Evolutionary conservation across 78 protist genomes (phyloP), one percentile per base, ranked within the genome.

Genomic region (Neovahlkampfia damariscottae): DNA sequence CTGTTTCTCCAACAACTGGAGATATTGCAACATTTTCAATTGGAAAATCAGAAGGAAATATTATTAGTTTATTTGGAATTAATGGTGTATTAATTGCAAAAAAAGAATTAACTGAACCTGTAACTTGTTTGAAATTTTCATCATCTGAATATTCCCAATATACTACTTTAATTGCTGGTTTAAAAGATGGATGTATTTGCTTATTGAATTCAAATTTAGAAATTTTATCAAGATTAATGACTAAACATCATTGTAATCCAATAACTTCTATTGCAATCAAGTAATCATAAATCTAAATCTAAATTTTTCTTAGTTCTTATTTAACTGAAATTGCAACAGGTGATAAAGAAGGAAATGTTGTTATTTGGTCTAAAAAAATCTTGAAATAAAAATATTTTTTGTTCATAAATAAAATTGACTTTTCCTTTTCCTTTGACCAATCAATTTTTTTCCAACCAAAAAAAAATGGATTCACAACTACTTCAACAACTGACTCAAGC

Each of bases 41-140:
- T n/a, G 62, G 62, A 50, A 50, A 50, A 19, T n/a, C n/a, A n/a
- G n/a, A n/a, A n/a, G n/a, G n/a, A n/a, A 19, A 50, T 19, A 50
- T 50, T 19, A 50, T 50, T 19, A n/a, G 19, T 19, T 50, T 50
- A 19, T 50, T 19, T 19, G 19, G 34, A 19, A 50, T 50, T 19
- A 50, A 50, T 50, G 62, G 62, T n/a, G 62, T n/a, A n/a, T 50
- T 50, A 19, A 50, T 50, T 50, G 62, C 62, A 50, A 50, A 50
- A 19, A 19, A 50, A 19, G 62, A 50, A 19, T 19, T n/a, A 19
- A 50, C 19, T 19, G 34, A 50, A n/a, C 34, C 19, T 19, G 19
- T 50, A 19, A 50, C 62, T 50, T 50, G 62, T 50, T n/a, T 50
- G 62, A 50, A 19, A 50, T 50, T 50, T 50, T n/a, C 62, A n/a